Base-by-base conservation (phyloP, 2,329 filamentous ascomycete species). In the Cladophialophora chaetospira region DNA sequence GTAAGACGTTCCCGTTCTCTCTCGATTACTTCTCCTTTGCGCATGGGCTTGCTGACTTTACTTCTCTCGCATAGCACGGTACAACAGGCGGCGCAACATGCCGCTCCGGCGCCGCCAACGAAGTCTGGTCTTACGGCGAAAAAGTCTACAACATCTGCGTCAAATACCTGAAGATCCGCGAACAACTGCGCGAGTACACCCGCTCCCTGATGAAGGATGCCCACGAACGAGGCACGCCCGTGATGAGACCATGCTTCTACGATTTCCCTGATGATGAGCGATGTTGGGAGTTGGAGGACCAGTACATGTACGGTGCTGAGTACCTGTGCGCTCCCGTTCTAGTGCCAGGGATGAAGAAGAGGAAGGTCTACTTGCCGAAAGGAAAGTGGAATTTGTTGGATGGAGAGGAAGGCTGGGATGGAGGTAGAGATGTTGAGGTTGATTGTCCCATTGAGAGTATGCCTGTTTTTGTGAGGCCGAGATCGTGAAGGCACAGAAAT, bases 41-140 rank as follows among this genome's bases (percentile, higher is more conserved):
- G 26, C 45, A 31, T 21, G 5, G 19, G 26, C 19, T 15, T 49
- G 15, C 36, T 42, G 36, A 42, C 36, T 21, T 21, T 17, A 9
- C 6, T 13, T 33, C 17, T 21, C 17, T 13, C 36, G 8, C 8
- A 21, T n/a, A 44, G 40, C 58, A 67, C 11, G 70, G 69, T 1
- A 70, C 67, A 4, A 68, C 69, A 0, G 72, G 71, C 4, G 72
- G 72, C 0, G 68, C 71, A 1, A 68, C 67, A 4, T 74, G 72
- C 56, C 62, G 67, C 6, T 71, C 71, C 13, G 84, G 83, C n/a
- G 83, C 80, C 0, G 68, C 74, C 0, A 86, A 86, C 62, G 85
- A 88, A 67, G 80, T 88, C 1, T 88, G 85, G 85, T 84, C 79
- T 1, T 88, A 86, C 64, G 85, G 85, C 0, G 75, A 79, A 4